Evolutionary conservation across 2,329 filamentous ascomycete species (phyloP).

Genomic region (Pyricularia sp.): DNA sequence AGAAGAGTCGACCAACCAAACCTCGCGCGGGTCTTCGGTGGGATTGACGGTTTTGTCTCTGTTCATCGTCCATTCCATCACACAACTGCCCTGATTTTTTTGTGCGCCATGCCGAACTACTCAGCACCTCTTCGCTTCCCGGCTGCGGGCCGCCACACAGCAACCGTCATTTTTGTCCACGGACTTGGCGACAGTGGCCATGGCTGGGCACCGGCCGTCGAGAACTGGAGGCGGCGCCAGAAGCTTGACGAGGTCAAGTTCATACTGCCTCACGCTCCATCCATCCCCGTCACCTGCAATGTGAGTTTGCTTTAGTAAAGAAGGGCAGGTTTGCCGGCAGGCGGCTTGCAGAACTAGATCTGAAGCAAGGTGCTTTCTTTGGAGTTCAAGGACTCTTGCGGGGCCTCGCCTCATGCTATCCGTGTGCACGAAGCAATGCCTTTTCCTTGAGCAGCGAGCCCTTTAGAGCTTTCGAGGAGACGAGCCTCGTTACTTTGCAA

Average conservation of each 20-base stretch:
- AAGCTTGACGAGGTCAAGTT: constrained; percentile 88
- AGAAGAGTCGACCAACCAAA: neutral
- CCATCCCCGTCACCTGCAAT: constrained; percentile 67
- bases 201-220: constrained; percentile 73
- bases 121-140: constrained; percentile 59
- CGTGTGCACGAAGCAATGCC: too few relatives aligned
- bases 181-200: constrained; percentile 78
- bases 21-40: neutral
- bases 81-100: neutral
- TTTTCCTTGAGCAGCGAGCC: too few relatives aligned
- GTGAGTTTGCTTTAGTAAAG: constrained; percentile 32
- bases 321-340: neutral
- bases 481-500: neutral
- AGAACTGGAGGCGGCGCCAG: constrained; percentile 74
- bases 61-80: neutral
- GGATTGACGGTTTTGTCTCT: neutral
- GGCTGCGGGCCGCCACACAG: constrained; percentile 75
- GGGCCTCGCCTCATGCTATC: too few relatives aligned
- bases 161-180: constrained; percentile 90
- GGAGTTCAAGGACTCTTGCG: neutral
- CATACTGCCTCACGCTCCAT: constrained; percentile 83
- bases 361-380: neutral
- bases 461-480: neutral
- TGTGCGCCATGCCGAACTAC: neutral
- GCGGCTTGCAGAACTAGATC: neutral